These are phyloP conservation scores for Neurospora pannonica DNA, from an alignment of 495 filamentous ascomycete species.

Conservation along the genomic window DNA sequence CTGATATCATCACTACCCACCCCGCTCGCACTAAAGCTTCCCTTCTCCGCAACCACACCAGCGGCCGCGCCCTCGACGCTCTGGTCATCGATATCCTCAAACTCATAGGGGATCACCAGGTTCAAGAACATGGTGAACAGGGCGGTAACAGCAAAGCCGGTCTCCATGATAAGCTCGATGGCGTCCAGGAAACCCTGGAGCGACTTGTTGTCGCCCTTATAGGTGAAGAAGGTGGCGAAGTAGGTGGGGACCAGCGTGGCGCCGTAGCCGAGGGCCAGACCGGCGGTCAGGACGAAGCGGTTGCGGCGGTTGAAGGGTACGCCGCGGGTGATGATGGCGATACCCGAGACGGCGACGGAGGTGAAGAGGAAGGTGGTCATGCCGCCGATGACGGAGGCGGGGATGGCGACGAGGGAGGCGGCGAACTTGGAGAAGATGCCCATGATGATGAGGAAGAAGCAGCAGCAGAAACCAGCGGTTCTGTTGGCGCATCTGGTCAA, in stretches of 20 bases:
- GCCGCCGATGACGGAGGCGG: constrained; percentile 70
- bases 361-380: constrained; percentile 92
- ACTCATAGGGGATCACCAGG: constrained; percentile 60
- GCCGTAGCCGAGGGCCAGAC: constrained; percentile 66
- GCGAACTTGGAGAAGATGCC: constrained; percentile 90
- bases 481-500: constrained; percentile 84
- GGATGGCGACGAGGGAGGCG: constrained; percentile 78
- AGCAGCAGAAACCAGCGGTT: constrained; percentile 66
- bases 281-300: constrained; percentile 77
- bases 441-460: constrained; percentile 77
- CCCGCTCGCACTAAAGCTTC: background rate
- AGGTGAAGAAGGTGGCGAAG: constrained; percentile 69
- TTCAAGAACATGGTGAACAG: constrained; percentile 66
- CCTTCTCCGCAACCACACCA: background rate
- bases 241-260: constrained; percentile 75
- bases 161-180: constrained; percentile 71
- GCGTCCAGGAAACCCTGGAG: constrained; percentile 76
- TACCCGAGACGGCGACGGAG: constrained; percentile 75
- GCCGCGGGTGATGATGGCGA: constrained; percentile 67
- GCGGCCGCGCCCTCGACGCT: background rate
- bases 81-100: constrained; percentile 36
- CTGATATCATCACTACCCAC: background rate
- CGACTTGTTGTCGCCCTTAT: constrained; percentile 55
- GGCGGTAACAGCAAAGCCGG: constrained; percentile 65
- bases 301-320: constrained; percentile 76